Conservation (phyloP, 140 eudicot species). For the Oenanthe javanica region DNA sequence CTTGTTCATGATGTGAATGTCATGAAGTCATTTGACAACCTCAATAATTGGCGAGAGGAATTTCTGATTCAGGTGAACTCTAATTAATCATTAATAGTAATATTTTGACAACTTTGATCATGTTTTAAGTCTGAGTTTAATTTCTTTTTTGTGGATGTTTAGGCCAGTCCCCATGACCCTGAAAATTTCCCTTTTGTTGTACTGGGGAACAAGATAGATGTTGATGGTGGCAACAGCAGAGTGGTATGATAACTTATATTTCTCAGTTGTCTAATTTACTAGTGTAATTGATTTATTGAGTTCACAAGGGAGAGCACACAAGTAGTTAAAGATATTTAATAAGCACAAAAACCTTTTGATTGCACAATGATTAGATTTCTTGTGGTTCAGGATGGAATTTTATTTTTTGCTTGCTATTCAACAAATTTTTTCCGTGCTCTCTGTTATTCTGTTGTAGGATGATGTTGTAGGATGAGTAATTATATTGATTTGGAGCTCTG, state of each 20-base stretch:
- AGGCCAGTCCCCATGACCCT: conserved; percentile 58
- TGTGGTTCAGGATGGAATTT: not conserved
- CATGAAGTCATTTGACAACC: conserved; percentile 38
- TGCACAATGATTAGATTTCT: not conserved
- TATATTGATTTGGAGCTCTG: conserved; percentile 2
- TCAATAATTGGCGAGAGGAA: conserved; percentile 40
- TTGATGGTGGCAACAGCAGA: conserved; percentile 55
- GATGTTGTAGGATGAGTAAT: not conserved
- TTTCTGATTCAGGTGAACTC: conserved; percentile 32
- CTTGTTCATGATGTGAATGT: conserved; percentile 38
- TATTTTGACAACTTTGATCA: not conserved
- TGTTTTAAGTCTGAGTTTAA: not conserved
- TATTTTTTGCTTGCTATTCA: not conserved
- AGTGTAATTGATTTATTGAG: not conserved
- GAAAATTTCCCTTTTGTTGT: conserved; percentile 53
- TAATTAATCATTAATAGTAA: not conserved
- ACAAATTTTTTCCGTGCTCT: not conserved
- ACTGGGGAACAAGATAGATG: conserved; percentile 50
- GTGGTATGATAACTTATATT: conserved; percentile 33
- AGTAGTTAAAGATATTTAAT: not conserved
- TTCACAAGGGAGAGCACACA: not conserved
- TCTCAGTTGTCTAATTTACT: not conserved
- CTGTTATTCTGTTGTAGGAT: no score
- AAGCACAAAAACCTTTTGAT: not conserved
- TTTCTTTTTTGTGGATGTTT: conserved; percentile 2